Evolutionary conservation across 257 asterid genomes (phyloP).

Genomic region (Solanum sparsipilum): DNA sequence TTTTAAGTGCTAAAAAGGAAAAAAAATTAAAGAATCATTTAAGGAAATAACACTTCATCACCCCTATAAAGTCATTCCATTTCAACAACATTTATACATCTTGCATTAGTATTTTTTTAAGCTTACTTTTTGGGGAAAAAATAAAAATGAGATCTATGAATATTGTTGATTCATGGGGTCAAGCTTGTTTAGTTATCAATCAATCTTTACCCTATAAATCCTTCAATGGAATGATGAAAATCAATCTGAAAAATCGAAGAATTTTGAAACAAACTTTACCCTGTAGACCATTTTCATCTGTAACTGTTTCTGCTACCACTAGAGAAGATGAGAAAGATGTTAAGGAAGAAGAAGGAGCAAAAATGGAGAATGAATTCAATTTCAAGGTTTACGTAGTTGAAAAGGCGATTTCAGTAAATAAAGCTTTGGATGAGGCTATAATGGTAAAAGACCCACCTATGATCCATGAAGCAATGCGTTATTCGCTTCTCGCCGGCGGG

Average conservation of each 20-base stretch:
- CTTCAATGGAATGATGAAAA: constrained; percentile 1
- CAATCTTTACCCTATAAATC: not conserved
- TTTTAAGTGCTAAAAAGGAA: not conserved
- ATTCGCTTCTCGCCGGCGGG: constrained; percentile 62
- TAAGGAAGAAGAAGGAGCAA: not conserved
- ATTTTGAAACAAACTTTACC: not conserved
- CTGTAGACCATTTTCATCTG: not conserved
- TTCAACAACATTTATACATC: not conserved
- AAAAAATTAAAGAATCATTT: not conserved
- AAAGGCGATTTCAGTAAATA: constrained; percentile 36
- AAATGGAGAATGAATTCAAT: constrained; percentile 18
- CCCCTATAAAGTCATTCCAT: not conserved
- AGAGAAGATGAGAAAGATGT: constrained; percentile 18
- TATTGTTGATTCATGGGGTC: constrained; percentile 29
- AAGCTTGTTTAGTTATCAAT: constrained; percentile 9
- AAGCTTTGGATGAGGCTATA: constrained; percentile 47
- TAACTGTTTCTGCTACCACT: constrained; percentile 17
- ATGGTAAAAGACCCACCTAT: constrained; percentile 32
- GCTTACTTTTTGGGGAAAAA: not conserved
- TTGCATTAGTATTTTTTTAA: not conserved
- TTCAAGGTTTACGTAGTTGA: constrained; percentile 40
- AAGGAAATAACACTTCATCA: not conserved
- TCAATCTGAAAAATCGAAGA: not conserved
- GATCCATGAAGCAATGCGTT: constrained; percentile 72
- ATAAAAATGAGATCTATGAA: constrained; percentile 27